Base-by-base conservation (phyloP, 768 basidiomycete genomes). In the Termitomyces sp. region DNA sequence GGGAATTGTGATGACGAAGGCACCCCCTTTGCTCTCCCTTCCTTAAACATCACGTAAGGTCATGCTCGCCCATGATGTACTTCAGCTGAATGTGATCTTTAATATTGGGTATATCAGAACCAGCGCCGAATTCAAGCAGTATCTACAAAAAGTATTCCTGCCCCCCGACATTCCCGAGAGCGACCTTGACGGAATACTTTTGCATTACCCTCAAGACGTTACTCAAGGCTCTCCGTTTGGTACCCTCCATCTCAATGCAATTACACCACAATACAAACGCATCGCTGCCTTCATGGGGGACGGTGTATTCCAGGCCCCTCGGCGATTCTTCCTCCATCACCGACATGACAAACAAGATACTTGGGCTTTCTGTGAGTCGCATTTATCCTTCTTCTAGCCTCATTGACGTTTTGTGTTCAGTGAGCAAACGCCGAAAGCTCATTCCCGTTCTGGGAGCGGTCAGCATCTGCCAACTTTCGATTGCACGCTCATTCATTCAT, bases 1-100 rank as follows among this genome's bases (percentile, higher is more conserved):
- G 80, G 80, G 7, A 74, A 79, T 57, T 75, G 74, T 61, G 80
- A 85, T 53, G 85, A 86, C 54, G 85, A 87, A 64, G 85, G 83
- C 0, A 82, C 84, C 0, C 18, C 76, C 0, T 82, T 82, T 59
- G 71, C 79, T 3, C 59, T 79, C 24, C 69, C 79, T 2, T 77
- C 72, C 0, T 58, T 77, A 45, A 82, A 83, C 53, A 60, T 81
- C 54, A 82, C 79, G 79, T 79, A 63, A 52, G 75, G 55, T 16
- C 5, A 9, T 32, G 13, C 24, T 38, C 24, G 16, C 2, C 24
- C 20, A 28, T 28, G 5, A 5, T 30, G 18, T 20, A 13, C 18
- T 28, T 26, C 9, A 26, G 10, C 32, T 33, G 20, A 33, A 32
- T 51, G 26, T 24, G 35, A 36, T 20, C 7, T 41, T 10, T 41